Base-by-base conservation (phyloP, 306 rosid species). In the Ochetophila trinervis region DNA sequence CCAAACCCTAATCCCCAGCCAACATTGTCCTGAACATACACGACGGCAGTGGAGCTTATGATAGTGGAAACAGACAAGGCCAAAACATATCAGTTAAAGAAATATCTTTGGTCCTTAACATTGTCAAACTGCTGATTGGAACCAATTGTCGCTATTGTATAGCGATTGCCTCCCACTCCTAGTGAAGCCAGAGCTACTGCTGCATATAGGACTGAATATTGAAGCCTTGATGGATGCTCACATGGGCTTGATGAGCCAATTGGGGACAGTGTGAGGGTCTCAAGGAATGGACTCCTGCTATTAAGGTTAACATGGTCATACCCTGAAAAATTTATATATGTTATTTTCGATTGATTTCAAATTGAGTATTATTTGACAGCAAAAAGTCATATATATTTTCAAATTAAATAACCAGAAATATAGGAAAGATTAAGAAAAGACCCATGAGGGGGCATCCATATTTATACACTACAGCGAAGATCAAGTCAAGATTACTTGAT, bases 1-100 rank as follows among this genome's bases (percentile, higher is more conserved):
- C 77, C 82, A 14, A 66, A 81, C 27, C 85, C 85, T 50, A 71
- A 47, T 3, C 80, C 78, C 80, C 82, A 77, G 1, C 85, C 76
- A n/a, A 81, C 62, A 13, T 77, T 81, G 7, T 77, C 80, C 56
- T 81, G 54, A 10, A 70, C 12, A 37, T 81, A 81, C n/a, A 81
- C 72, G 27, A 81, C 44, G 23, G 62, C 83, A 0, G 77, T 32
- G 49, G 52, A 65, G 53, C 80, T 53, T 17, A 65, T 34, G n/a
- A 66, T 36, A 49, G 44, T 74, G 4, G 57, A 80, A 6, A 53
- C 22, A 8, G 71, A 82, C 57, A 78, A 57, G 36, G 77, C 62
- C 16, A 82, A 32, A 37, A 78, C 74, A 51, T 44, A 81, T 82
- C 82, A 81, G 48, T 77, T 77, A 53, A 81, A 78, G 76, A 77